Percentiles rank a stretch among this genome's conserved stretches.
Conservation (phyloP, 73 alveolate genomes). For the Paramecium primaurelia region DNA sequence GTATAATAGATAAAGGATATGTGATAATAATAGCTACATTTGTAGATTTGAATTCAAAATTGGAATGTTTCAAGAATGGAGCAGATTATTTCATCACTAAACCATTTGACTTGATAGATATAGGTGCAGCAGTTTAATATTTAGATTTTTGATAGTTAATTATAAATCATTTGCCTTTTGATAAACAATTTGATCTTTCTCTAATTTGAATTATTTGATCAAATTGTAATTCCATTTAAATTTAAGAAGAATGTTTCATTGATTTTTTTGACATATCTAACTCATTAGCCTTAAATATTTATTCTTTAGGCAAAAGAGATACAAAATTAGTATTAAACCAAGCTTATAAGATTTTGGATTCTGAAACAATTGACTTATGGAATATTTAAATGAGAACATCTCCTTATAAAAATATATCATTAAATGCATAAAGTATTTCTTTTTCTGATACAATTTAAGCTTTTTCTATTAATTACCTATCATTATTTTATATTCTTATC, state of each 20-base stretch:
- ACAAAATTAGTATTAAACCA: conserved; percentile 57
- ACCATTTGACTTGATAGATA: conserved; percentile 3
- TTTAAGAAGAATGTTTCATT: not conserved
- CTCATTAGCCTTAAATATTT: not conserved
- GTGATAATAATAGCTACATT: not conserved
- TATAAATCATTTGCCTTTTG: not conserved
- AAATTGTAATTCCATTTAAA: not conserved
- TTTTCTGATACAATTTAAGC: not conserved
- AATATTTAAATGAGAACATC: conserved; percentile 49
- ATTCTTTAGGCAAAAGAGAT: not conserved
- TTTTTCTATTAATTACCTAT: not conserved
- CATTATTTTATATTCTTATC: not conserved
- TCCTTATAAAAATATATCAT: not conserved
- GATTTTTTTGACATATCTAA: not conserved
- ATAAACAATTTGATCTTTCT: not conserved
- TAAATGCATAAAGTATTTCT: not conserved
- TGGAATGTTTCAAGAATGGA: not conserved
- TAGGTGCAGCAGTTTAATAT: conserved; percentile 8
- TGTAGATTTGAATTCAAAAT: conserved; percentile 18
- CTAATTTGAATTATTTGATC: not conserved
- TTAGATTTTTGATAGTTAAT: conserved; percentile 38
- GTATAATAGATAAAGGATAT: not conserved
- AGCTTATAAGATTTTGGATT: conserved; percentile 23
- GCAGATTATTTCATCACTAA: not conserved
- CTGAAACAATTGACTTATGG: conserved; percentile 24